A percentile compares a stretch with the other conserved stretches of the same genome.
These are phyloP conservation scores for Cerioporus squamosus DNA, from an alignment of 1,284 basidiomycete genomes.

Conservation along the genomic window DNA sequence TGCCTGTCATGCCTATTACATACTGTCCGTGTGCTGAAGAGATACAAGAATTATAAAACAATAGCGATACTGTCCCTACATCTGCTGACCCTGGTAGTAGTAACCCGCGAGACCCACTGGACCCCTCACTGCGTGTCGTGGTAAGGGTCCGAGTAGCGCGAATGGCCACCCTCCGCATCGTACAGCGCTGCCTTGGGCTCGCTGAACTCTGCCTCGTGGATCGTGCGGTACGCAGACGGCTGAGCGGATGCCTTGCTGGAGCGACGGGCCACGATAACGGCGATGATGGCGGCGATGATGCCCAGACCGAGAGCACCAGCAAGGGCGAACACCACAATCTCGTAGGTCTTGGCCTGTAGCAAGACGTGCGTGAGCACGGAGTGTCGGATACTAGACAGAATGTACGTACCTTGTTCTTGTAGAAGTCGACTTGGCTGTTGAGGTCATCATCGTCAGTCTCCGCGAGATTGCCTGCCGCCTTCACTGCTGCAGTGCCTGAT, in stretches of 20 bases:
- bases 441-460: background rate
- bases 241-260: conserved; percentile 2
- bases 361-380: no score
- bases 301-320: conserved; percentile 19
- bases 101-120: background rate
- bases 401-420: background rate
- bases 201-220: conserved; percentile 24
- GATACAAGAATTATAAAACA: background rate
- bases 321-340: conserved; percentile 29
- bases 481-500: background rate
- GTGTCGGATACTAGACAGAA: background rate
- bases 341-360: conserved; percentile 27
- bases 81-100: background rate
- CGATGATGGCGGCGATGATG: conserved; percentile 16
- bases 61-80: background rate
- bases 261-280: conserved; percentile 13
- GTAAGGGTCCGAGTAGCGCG: conserved; percentile 32
- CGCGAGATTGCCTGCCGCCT: conserved; percentile 1
- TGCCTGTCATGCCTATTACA: background rate
- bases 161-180: conserved; percentile 29
- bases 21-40: background rate
- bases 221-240: conserved; percentile 29
- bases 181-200: conserved; percentile 27
- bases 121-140: conserved; percentile 20
- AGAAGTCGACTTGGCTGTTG: background rate